Evolutionary conservation across 148 eudicot genomes (phyloP), one percentile per base, ranked within the genome.

Genomic region (Mesembryanthemum crystallinum): DNA sequence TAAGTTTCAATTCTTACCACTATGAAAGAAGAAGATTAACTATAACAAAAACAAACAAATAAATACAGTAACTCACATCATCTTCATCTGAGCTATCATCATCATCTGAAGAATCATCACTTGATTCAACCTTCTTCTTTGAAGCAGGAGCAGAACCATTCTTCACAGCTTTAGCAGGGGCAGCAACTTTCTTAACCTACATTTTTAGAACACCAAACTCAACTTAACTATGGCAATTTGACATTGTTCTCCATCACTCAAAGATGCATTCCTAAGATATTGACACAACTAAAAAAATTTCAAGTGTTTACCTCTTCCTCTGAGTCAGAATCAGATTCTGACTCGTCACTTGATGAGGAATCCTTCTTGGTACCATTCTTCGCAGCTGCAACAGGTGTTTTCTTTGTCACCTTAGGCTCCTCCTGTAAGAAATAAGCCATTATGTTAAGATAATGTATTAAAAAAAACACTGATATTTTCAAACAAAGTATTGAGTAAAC

Each of bases 291-390:
- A 49, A 2, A 49, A 49, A 21, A n/a, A n/a, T n/a, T n/a, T 1
- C 1, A 57, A 57, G 12, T 21, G 18, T 25, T 21, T 57, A 79
- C 81, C 51, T 71, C 85, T 24, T 83, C 78, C 59, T 77, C 82
- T 0, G 66, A 75, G 23, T 78, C 82, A 20, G 76, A 62, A 10
- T 63, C 77, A 1, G 69, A 72, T 8, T 83, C 82, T 7, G 77
- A 65, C 21, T 65, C 64, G 5, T 76, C 85, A 70, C 80, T 81
- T 32, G 88, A 83, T 55, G 79, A 81, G 0, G 73, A 43, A 11
- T 75, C 71, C 37, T 76, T 80, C 76, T 75, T 81, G 18, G 68
- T 29, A 35, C 68, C 82, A 67, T 79, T 84, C 37, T 80, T 72
- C 39, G 57, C 59, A 24, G 78, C 64, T 37, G 78, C 71, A 52